These are phyloP conservation scores for Hirsutella minnesotensis DNA, from an alignment of 2,329 filamentous ascomycete genomes.

Conservation along the genomic window DNA sequence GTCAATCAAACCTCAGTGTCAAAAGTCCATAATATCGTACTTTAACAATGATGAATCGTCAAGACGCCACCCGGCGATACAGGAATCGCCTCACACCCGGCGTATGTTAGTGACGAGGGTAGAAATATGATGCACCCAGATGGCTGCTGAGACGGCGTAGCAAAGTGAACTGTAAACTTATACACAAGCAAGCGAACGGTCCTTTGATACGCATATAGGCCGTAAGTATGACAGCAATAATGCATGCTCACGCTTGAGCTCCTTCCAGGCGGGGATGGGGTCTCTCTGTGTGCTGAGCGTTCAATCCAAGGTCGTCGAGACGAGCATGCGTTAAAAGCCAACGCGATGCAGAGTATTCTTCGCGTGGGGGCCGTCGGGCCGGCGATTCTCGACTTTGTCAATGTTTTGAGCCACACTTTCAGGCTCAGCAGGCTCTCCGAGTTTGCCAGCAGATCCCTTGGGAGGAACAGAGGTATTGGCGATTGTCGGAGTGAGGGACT, in stretches of 20 bases:
- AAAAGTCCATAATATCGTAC: too few relatives aligned
- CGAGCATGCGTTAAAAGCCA: not conserved
- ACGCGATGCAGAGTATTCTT: constrained; percentile 3
- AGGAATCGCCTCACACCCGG: not conserved
- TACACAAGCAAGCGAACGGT: constrained; percentile 8
- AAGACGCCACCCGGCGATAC: not conserved
- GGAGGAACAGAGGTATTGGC: constrained; percentile 24
- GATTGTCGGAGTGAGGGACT: constrained; percentile 33
- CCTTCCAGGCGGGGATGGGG: constrained; percentile 3
- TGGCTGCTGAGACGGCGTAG: constrained; percentile 8
- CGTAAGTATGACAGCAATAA: constrained; percentile 21
- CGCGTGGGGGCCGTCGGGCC: constrained; percentile 15
- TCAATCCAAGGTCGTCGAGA: constrained; percentile 1
- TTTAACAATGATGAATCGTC: constrained; percentile 1
- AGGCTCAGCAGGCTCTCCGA: constrained; percentile 11
- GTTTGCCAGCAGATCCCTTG: constrained; percentile 16
- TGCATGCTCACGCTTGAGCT: constrained; percentile 16
- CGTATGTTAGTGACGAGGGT: not conserved
- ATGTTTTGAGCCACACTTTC: constrained; percentile 8
- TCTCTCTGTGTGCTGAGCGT: not conserved
- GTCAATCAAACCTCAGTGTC: too few relatives aligned
- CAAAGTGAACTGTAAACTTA: constrained; percentile 11
- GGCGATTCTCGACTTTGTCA: constrained; percentile 33
- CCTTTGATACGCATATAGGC: constrained; percentile 15
- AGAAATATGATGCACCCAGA: constrained; percentile 1